Conservation (phyloP, 2,329 filamentous ascomycete species). For the Biscogniauxia mediterranea region DNA sequence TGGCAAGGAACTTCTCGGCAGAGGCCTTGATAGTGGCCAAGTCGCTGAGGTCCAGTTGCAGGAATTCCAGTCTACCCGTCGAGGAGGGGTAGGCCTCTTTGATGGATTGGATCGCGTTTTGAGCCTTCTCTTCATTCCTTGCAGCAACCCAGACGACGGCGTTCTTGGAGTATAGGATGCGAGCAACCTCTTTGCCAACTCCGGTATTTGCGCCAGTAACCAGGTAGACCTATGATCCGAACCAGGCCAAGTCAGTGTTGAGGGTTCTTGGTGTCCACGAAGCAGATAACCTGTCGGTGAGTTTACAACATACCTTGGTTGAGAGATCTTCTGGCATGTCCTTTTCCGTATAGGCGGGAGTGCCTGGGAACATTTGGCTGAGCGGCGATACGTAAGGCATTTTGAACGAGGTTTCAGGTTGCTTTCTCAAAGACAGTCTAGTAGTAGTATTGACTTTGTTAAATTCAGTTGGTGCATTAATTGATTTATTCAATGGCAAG, state of each 20-base stretch:
- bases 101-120: conserved; percentile 22
- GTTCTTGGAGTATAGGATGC: conserved; percentile 25
- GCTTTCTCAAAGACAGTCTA: too few species aligned
- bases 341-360: background rate
- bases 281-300: background rate
- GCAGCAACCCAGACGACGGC: conserved; percentile 23
- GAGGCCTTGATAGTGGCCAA: conserved; percentile 20
- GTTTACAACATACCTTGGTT: conserved; percentile 10
- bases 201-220: conserved; percentile 29
- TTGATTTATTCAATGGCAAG: too few species aligned
- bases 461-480: too few species aligned
- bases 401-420: background rate
- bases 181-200: conserved; percentile 22
- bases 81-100: conserved; percentile 21
- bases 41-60: conserved; percentile 26
- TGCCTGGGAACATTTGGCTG: background rate
- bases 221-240: conserved; percentile 18
- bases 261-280: too few species aligned
- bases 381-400: background rate
- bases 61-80: conserved; percentile 20
- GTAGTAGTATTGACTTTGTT: too few species aligned
- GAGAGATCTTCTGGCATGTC: conserved; percentile 16
- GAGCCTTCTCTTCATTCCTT: conserved; percentile 22
- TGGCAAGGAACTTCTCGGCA: conserved; percentile 21
- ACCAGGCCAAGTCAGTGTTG: too few species aligned